Evolutionary conservation across 441 rosid species (phyloP).

Genomic region (Hypseocharis bilobata): DNA sequence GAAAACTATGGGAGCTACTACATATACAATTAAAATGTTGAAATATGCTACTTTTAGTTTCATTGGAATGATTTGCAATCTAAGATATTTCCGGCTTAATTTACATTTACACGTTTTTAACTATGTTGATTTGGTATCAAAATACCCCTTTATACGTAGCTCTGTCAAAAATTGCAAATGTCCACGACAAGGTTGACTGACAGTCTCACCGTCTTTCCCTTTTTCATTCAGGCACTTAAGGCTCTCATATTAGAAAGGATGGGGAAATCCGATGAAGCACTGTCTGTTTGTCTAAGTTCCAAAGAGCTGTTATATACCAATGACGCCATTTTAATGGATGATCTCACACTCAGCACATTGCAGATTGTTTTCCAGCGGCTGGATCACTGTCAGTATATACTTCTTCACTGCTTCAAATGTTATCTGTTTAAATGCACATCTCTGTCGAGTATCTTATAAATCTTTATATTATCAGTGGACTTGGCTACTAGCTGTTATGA

Average conservation of each 20-base stretch:
- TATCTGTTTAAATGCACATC: background rate
- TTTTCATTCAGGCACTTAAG: conserved; percentile 53
- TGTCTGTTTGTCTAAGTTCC: conserved; percentile 56
- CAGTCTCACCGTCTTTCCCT: conserved; percentile 8
- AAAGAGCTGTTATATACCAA: conserved; percentile 65
- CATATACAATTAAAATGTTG: background rate
- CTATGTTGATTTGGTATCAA: too few relatives aligned
- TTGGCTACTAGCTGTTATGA: conserved; percentile 92
- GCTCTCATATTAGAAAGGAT: conserved; percentile 78
- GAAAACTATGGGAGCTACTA: background rate
- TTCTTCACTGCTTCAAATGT: background rate
- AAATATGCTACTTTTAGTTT: background rate
- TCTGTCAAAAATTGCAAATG: background rate
- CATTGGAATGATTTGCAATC: too few relatives aligned
- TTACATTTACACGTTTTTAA: too few relatives aligned
- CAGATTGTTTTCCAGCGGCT: conserved; percentile 91
- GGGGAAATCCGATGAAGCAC: conserved; percentile 77
- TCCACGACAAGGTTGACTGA: background rate
- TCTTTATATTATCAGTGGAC: conserved; percentile 51
- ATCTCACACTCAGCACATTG: conserved; percentile 90
- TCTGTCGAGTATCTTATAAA: background rate
- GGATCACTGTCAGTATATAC: conserved; percentile 56
- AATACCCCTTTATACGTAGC: too few relatives aligned
- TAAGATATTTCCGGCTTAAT: too few relatives aligned
- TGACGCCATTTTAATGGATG: conserved; percentile 77